A percentile compares a stretch with the other conserved stretches of the same genome.
Evolutionary conservation across 805 yeast species (phyloP).

Genomic region (Groenewaldozyma salmanticensis): DNA sequence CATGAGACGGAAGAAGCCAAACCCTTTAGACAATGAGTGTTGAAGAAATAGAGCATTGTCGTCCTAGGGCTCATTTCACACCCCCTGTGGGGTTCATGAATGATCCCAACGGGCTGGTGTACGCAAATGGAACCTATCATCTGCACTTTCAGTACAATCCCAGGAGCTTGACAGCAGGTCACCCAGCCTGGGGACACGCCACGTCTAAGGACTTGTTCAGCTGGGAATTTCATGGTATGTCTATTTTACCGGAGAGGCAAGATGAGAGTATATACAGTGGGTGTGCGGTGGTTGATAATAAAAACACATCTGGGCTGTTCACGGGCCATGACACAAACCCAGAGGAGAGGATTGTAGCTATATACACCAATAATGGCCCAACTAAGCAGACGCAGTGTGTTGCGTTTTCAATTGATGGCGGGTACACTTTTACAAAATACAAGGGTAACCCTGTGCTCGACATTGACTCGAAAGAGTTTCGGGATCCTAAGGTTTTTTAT

Average conservation of each 20-base stretch:
- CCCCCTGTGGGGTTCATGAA: conserved; percentile 34
- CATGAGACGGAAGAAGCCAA: too few species aligned
- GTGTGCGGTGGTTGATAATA: conserved; percentile 29
- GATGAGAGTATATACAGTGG: conserved; percentile 32
- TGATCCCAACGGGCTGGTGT: conserved; percentile 37
- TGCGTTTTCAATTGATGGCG: conserved; percentile 31
- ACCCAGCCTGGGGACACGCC: conserved; percentile 37
- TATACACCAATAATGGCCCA: conserved; percentile 27
- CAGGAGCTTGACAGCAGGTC: conserved; percentile 26
- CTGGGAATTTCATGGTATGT: conserved; percentile 30
- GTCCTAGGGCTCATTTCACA: conserved; percentile 23
- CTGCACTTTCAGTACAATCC: conserved; percentile 34
- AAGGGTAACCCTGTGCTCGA: conserved; percentile 27
- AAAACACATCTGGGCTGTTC: conserved; percentile 31
- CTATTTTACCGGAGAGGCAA: conserved; percentile 24
- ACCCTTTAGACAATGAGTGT: too few species aligned
- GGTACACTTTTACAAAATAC: conserved; percentile 27
- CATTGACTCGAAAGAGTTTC: conserved; percentile 5
- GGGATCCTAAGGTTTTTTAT: neutral
- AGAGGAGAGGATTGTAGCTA: conserved; percentile 30
- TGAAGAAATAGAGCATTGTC: too few species aligned
- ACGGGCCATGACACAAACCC: conserved; percentile 9
- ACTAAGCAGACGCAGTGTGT: conserved; percentile 27
- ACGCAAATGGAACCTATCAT: conserved; percentile 29
- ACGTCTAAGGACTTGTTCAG: conserved; percentile 27